These are phyloP conservation scores for Fomitopsis schrenkii DNA, from an alignment of 1,284 basidiomycete species.

Conservation along the genomic window DNA sequence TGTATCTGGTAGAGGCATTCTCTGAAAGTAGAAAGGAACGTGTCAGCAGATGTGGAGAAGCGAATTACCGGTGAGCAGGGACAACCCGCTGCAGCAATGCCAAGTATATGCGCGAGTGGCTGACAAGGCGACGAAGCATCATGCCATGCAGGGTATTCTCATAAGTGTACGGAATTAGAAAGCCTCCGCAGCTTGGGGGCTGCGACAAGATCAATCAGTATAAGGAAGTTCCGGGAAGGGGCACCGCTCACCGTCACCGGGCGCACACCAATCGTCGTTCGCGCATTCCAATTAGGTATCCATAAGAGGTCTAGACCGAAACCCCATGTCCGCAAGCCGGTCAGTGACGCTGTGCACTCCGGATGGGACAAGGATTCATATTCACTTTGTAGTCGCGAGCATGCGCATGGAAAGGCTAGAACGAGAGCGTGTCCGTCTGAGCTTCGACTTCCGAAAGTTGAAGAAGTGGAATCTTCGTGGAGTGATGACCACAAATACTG, in stretches of 20 bases:
- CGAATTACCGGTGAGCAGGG: not conserved
- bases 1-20: not conserved
- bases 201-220: not conserved
- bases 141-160: not conserved
- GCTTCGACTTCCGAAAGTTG: not conserved
- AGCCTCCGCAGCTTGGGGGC: not conserved
- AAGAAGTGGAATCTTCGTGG: not conserved
- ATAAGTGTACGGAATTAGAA: not conserved
- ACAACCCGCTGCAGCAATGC: not conserved
- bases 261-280: slow-evolving; percentile 2
- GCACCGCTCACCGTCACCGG: not conserved
- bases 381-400: not conserved
- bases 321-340: not conserved
- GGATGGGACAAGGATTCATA: not conserved
- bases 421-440: not conserved
- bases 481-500: not conserved
- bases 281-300: slow-evolving; percentile 1
- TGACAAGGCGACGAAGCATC: not conserved
- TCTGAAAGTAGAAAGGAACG: not conserved
- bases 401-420: not conserved
- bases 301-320: not conserved
- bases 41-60: not conserved
- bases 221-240: not conserved
- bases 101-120: not conserved
- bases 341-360: not conserved